A percentile compares a stretch with the other conserved stretches of the same genome.
Conservation (phyloP, 441 rosid genomes). For the Arabidopsis hybrid region DNA sequence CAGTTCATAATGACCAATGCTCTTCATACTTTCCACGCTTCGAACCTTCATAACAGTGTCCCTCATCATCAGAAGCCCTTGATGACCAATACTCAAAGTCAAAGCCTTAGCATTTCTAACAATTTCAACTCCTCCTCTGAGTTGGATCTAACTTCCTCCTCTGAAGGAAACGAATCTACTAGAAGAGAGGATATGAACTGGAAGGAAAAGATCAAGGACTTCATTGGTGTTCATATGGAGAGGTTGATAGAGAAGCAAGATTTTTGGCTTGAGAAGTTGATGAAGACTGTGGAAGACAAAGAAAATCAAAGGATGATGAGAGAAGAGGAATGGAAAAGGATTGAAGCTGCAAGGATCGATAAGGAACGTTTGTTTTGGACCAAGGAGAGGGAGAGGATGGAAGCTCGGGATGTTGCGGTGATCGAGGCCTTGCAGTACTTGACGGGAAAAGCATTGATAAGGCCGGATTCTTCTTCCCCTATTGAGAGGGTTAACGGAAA, state of each 20-base stretch:
- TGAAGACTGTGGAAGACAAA: constrained; percentile 63
- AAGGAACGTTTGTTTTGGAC: constrained; percentile 77
- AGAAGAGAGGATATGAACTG: constrained; percentile 56
- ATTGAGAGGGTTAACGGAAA: constrained; percentile 35
- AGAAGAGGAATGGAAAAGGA: constrained; percentile 79
- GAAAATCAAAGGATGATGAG: constrained; percentile 66
- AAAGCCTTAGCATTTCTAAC: constrained; percentile 70
- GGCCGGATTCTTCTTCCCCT: constrained; percentile 38
- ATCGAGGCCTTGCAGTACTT: constrained; percentile 66
- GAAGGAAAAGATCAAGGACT: constrained; percentile 66
- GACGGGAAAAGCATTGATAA: constrained; percentile 49
- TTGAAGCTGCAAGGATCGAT: constrained; percentile 64
- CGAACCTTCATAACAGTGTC: neutral
- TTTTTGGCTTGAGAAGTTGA: constrained; percentile 70
- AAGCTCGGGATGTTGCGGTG: constrained; percentile 69
- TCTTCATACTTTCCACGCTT: constrained; percentile 37
- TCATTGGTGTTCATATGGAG: constrained; percentile 69
- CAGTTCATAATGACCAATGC: constrained; percentile 43
- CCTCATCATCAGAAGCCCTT: constrained; percentile 16
- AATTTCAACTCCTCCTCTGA: constrained; percentile 56
- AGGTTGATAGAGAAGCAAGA: constrained; percentile 81
- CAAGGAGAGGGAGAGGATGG: constrained; percentile 75
- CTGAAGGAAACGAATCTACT: constrained; percentile 54
- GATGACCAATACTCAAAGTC: constrained; percentile 51
- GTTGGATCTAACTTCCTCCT: constrained; percentile 54